A percentile compares a stretch with the other conserved stretches of the same genome.
Conservation (phyloP, 139 green algal genomes). For the Chlorella sp. region DNA sequence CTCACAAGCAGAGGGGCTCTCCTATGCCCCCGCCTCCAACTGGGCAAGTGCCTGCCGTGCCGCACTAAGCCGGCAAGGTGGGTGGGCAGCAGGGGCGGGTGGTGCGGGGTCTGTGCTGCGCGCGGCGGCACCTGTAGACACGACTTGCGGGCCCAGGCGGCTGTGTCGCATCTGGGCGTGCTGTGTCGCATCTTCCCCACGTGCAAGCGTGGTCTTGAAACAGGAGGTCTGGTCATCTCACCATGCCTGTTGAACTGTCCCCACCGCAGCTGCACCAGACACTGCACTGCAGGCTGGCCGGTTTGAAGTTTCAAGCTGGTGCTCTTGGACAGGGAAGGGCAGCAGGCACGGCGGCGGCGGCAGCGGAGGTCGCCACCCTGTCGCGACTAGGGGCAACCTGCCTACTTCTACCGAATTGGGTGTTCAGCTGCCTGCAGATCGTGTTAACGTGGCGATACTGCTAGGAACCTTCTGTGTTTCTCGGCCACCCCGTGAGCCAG, state of each 20-base stretch:
- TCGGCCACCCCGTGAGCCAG: too few species aligned
- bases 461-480: too few species aligned
- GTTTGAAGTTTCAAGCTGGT: too few species aligned
- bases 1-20: conserved; percentile 98
- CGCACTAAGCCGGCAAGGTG: conserved; percentile 28
- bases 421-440: too few species aligned
- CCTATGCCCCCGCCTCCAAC: conserved; percentile 94
- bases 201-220: conserved; percentile 82
- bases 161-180: conserved; percentile 19
- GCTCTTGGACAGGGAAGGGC: background rate
- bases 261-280: conserved; percentile 50
- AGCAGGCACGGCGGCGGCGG: too few species aligned
- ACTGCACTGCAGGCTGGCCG: too few species aligned
- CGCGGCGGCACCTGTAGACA: conserved; percentile 73
- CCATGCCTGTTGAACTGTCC: conserved; percentile 91
- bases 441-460: too few species aligned
- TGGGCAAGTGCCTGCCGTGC: conserved; percentile 82
- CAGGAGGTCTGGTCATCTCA: conserved; percentile 96
- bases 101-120: conserved; percentile 18
- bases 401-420: too few species aligned
- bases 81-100: background rate
- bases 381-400: too few species aligned
- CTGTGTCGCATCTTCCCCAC: conserved; percentile 86
- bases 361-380: too few species aligned
- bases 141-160: conserved; percentile 51